phyloP scores from a whole-genome alignment of 371 early-diverging fungal species.

The Mucor circinelloides region DNA sequence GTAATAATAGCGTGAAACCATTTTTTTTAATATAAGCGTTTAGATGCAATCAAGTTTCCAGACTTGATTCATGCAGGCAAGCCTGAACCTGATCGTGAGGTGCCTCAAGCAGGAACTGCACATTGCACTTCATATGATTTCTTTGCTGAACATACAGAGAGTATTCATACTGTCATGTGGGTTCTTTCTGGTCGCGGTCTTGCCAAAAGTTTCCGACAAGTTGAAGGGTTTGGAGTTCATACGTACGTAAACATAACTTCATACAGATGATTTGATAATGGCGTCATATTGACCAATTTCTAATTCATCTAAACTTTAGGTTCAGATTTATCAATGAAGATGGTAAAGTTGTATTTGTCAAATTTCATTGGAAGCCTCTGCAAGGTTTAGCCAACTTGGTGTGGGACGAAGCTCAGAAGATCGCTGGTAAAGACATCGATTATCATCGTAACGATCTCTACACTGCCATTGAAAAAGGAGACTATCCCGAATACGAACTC shows the following conservation, averaged over 20 bases:
- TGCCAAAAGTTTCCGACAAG: conserved; percentile 43
- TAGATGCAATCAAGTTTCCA: conserved; percentile 50
- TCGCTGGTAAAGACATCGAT: conserved; percentile 54
- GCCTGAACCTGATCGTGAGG: conserved; percentile 50
- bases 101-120: conserved; percentile 53
- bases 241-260: conserved; percentile 30
- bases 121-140: conserved; percentile 58
- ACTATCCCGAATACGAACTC: conserved; percentile 55
- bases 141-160: conserved; percentile 47
- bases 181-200: conserved; percentile 50
- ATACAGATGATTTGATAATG: not conserved
- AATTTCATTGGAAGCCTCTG: conserved; percentile 58
- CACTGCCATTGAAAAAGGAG: conserved; percentile 45
- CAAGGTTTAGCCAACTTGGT: conserved; percentile 43
- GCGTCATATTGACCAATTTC: not conserved
- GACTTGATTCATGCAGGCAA: conserved; percentile 56
- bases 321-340: conserved; percentile 46
- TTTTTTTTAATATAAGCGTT: not conserved
- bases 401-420: conserved; percentile 57
- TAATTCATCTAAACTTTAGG: not conserved
- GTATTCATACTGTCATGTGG: conserved; percentile 49
- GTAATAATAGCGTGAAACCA: not conserved
- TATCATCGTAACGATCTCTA: conserved; percentile 53
- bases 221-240: conserved; percentile 49
- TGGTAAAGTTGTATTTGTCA: conserved; percentile 44